These are phyloP conservation scores for Yarrowia keelungensis DNA, from an alignment of 805 yeast genomes.

Conservation along the genomic window DNA sequence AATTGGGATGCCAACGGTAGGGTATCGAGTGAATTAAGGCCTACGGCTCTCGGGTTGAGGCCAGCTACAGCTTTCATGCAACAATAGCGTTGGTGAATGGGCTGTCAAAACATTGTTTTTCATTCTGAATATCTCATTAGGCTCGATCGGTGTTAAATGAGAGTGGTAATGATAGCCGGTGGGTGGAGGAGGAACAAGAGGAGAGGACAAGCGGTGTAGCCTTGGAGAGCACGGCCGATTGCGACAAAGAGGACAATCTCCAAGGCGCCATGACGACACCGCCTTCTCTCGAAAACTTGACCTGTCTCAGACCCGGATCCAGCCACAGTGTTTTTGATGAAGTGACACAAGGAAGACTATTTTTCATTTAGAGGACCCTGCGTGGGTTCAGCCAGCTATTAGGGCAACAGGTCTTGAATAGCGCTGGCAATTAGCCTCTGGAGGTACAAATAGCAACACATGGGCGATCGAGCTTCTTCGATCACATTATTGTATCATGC, in stretches of 20 bases:
- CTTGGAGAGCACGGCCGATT: too few relatives aligned
- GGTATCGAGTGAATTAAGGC: background rate
- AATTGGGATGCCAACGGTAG: too few relatives aligned
- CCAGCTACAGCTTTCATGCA: background rate
- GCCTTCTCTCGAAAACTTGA: background rate
- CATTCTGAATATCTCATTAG: background rate
- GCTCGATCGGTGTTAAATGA: background rate
- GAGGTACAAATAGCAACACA: background rate
- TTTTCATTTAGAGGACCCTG: conserved; percentile 3
- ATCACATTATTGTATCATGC: background rate
- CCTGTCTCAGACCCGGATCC: conserved; percentile 2
- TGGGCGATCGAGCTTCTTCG: background rate
- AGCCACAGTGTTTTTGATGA: background rate
- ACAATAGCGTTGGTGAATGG: background rate
- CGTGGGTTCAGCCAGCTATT: background rate
- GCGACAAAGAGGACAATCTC: too few relatives aligned
- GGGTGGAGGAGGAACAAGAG: too few relatives aligned
- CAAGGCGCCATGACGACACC: background rate
- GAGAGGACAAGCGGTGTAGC: too few relatives aligned
- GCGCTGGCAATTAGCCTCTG: background rate
- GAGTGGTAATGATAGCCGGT: too few relatives aligned
- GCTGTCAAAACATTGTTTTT: background rate
- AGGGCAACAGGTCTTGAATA: background rate
- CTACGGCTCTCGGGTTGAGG: background rate
- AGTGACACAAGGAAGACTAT: background rate